These are phyloP conservation scores for Talaromyces liani DNA, from an alignment of 495 filamentous ascomycete genomes.

Conservation along the genomic window DNA sequence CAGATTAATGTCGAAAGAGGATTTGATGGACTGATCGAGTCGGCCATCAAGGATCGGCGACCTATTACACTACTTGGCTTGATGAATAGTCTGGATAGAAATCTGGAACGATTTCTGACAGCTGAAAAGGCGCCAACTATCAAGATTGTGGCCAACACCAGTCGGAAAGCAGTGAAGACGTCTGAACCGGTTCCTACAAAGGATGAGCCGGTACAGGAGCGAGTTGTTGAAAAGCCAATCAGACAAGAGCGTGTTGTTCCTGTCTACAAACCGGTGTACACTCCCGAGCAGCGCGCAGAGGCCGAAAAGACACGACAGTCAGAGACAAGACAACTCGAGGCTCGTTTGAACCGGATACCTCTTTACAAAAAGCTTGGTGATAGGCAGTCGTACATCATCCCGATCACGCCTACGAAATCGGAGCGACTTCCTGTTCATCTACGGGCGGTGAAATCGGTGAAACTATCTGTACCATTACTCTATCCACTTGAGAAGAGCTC, in stretches of 20 bases:
- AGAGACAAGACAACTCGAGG: constrained; percentile 70
- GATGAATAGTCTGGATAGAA: constrained; percentile 65
- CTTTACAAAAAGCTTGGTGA: constrained; percentile 65
- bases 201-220: neutral
- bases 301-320: constrained; percentile 57
- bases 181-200: neutral
- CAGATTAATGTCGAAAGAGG: constrained; percentile 75
- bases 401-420: constrained; percentile 59
- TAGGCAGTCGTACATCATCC: constrained; percentile 62
- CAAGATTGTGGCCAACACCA: constrained; percentile 61
- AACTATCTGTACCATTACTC: constrained; percentile 60
- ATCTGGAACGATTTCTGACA: constrained; percentile 64
- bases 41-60: constrained; percentile 35
- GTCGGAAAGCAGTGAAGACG: neutral
- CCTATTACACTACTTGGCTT: constrained; percentile 57
- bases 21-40: constrained; percentile 59
- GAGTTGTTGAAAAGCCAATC: neutral
- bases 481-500: constrained; percentile 68
- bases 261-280: constrained; percentile 25
- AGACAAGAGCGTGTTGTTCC: neutral
- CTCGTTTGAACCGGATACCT: constrained; percentile 63
- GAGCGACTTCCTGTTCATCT: constrained; percentile 55
- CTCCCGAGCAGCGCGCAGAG: constrained; percentile 47
- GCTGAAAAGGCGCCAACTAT: constrained; percentile 70
- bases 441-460: constrained; percentile 55